Evolutionary conservation across 2,329 filamentous ascomycete genomes (phyloP), one percentile per base, ranked within the genome.

Genomic region (Bipolaris cookei): DNA sequence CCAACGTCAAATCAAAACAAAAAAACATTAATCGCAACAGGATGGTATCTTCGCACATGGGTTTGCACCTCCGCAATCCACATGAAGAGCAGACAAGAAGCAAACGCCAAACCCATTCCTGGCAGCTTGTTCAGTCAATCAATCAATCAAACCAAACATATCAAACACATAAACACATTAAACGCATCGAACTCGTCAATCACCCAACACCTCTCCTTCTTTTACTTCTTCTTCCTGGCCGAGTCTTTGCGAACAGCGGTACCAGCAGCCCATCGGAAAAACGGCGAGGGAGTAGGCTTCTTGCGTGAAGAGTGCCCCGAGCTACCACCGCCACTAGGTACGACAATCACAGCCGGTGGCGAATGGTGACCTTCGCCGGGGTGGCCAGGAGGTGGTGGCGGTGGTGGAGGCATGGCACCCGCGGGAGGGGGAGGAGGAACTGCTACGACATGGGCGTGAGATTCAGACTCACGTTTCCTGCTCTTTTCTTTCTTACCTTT

Each of bases 251-350:
- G 52, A 25, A 23, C 20, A 41, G 23, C 34, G 14, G 34, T 55
- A 20, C 60, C 60, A 35, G 67, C 67, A 46, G 66, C 66, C 69
- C 69, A 71, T 46, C 64, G 53, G 32, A 71, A 59, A 51, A 71
- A 68, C 6, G 58, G 58, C 18, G 54, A 48, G 6, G 61, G 59
- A 4, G 47, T 43, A 28, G 46, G 6, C 55, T 63, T 63, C 45
- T 66, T 66, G 14, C 47, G 49, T 10, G 28, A 53, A 34, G 41
- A 49, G 20, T 51, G 41, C 20, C 51, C 50, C 5, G 52, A 52
- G 23, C 34, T 35, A 23, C 52, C 47, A 48, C 47, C 16, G 18
- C 51, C 39, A 35, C 48, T 51, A 50, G 56, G 51, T 28, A 58
- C 32, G 11, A 59, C 54, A 4, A 60, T 43, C 11, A 55, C 63